Evolutionary conservation across 2,329 filamentous ascomycete species (phyloP).

Genomic region (Fusarium buharicum): DNA sequence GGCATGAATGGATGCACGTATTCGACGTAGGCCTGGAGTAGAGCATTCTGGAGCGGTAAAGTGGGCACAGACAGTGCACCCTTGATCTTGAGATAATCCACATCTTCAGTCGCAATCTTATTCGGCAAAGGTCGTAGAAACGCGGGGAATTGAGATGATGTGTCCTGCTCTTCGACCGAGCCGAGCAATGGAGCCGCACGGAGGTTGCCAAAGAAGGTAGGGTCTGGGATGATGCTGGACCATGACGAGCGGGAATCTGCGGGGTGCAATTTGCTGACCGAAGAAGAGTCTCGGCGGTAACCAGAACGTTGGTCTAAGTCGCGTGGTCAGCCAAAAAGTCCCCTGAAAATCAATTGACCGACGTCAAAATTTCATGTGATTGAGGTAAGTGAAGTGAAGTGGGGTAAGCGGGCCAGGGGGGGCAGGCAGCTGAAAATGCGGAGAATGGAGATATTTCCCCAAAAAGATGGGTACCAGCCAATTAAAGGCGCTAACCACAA

Average conservation of each 20-base stretch:
- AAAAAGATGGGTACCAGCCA: constrained; percentile 35
- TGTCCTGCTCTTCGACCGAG: constrained; percentile 61
- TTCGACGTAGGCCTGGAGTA: constrained; percentile 84
- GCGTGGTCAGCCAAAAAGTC: constrained; percentile 48
- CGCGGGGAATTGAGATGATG: constrained; percentile 62
- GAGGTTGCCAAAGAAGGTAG: constrained; percentile 51
- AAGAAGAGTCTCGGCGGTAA: constrained; percentile 49
- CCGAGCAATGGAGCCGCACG: constrained; percentile 57
- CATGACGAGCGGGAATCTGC: constrained; percentile 43
- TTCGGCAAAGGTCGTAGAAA: constrained; percentile 84
- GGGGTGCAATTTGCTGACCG: constrained; percentile 47
- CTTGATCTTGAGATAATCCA: constrained; percentile 84
- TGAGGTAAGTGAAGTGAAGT: constrained; percentile 21
- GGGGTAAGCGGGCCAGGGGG: constrained; percentile 40
- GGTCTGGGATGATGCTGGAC: constrained; percentile 50
- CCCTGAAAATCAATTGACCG: neutral
- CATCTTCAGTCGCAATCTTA: constrained; percentile 82
- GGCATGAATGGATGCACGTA: constrained; percentile 97
- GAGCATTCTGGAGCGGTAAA: constrained; percentile 76
- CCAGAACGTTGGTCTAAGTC: constrained; percentile 54
- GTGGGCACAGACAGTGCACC: constrained; percentile 83
- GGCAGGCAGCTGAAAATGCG: constrained; percentile 44
- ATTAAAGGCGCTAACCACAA: constrained; percentile 18
- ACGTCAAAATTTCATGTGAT: constrained; percentile 43
- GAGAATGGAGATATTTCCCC: constrained; percentile 43